Base-by-base conservation (phyloP, 345 rosid genomes). In the Raphanus sativus region DNA sequence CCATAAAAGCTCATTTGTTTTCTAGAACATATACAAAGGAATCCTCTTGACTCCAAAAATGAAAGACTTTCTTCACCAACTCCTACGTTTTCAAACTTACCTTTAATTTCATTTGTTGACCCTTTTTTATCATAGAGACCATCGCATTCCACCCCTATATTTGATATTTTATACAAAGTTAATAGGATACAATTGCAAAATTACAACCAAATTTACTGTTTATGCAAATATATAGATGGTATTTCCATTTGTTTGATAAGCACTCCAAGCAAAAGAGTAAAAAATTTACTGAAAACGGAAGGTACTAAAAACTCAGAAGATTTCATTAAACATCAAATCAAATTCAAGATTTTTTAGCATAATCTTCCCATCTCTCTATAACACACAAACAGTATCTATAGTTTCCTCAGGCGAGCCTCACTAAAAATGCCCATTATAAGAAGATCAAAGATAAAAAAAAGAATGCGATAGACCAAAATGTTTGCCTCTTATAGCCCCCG, bases 391-490 rank as follows among this genome's bases (percentile, higher is more conserved):
- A 70, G 4, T 10, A 30, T 40, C 71, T 70, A 45, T 70, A 61
- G 10, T 70, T 77, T 71, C 50, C 76, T 77, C 40, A 15, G 40
- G 62, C 72, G 29, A 71, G 67, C 5, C 76, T 65, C 76, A 15
- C 76, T 45, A 77, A 77, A 63, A n/a, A 50, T 33, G 70, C 28
- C 36, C 59, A 70, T 36, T 11, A 36, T 5, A 69, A 54, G 8
- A 70, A 40, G 68, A 17, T 17, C 21, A 1, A 21, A 10, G 26
- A 77, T 5, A 0, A 61, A 76, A n/a, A n/a, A 71, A 24, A 67
- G 32, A 40, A 30, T 30, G 40, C 16, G 32, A 26, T 56, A 59
- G 59, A 71, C 29, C 40, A 17, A 40, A 15, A 71, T 71, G 58
- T 40, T 60, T 26, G 56, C 67, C 16, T 59, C 75, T 38, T 7